phyloP scores from a whole-genome alignment of 2,329 filamentous ascomycete genomes.

The Alternaria metachromatica region DNA sequence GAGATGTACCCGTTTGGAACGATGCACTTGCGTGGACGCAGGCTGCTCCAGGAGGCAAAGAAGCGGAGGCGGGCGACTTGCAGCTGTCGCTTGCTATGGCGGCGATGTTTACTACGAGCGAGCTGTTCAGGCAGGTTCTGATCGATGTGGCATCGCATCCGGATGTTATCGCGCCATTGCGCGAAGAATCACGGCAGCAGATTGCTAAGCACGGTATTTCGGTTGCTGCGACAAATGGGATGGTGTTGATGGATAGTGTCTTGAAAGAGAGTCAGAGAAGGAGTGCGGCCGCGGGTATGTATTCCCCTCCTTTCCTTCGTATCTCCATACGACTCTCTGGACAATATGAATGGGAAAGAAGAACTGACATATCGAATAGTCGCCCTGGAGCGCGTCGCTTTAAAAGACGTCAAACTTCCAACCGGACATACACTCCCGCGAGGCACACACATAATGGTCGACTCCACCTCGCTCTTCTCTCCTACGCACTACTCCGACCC shows the following conservation, averaged over 20 bases:
- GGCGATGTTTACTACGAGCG: neutral
- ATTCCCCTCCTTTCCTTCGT: neutral
- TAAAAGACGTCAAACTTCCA: neutral
- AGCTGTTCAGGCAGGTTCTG: neutral
- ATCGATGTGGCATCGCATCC: neutral
- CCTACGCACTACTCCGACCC: neutral
- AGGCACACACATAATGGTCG: neutral
- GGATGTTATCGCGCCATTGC: neutral
- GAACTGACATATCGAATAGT: neutral
- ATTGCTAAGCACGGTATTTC: neutral
- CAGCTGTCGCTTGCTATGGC: neutral
- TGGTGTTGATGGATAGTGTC: slow-evolving; percentile 1
- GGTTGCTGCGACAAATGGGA: neutral
- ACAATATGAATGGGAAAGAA: neutral
- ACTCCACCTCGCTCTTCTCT: neutral
- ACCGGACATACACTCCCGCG: neutral
- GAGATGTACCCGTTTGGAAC: neutral
- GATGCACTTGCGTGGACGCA: neutral
- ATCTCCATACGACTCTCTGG: neutral
- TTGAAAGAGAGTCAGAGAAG: neutral
- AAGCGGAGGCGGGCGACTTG: neutral
- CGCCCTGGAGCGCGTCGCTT: neutral
- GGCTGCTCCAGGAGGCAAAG: neutral
- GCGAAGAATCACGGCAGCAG: neutral
- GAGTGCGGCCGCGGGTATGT: neutral